phyloP scores from a whole-genome alignment of 805 yeast species.

The Cyberlindnera bimundalis region DNA sequence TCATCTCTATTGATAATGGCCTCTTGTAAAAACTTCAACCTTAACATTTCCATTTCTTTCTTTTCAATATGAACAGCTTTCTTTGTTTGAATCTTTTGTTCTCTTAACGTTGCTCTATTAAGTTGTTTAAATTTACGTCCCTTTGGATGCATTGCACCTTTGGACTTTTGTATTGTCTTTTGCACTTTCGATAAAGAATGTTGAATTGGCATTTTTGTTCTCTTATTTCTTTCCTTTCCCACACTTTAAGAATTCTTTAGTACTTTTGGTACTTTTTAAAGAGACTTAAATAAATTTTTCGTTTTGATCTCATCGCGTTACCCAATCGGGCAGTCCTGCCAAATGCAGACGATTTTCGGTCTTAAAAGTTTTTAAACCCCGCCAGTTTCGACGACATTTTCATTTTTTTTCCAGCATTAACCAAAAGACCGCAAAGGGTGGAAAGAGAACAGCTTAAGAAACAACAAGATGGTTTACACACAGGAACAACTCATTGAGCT shows the following conservation, averaged over 20 bases:
- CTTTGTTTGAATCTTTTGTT: constrained; percentile 59
- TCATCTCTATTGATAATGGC: constrained; percentile 43
- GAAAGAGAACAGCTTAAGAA: neutral
- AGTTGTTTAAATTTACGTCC: constrained; percentile 86
- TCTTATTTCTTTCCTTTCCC: neutral
- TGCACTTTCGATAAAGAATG: constrained; percentile 65
- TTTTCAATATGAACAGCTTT: constrained; percentile 56
- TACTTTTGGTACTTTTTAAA: no score
- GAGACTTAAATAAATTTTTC: neutral
- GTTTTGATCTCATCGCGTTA: no score
- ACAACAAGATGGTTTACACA: constrained; percentile 40
- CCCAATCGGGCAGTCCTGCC: no score
- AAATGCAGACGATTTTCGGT: no score
- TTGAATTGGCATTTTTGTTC: constrained; percentile 52
- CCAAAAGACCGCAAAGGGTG: neutral
- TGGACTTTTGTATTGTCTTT: constrained; percentile 52
- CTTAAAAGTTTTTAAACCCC: no score
- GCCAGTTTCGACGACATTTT: no score
- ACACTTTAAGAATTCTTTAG: no score
- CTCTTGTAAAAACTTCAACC: constrained; percentile 59
- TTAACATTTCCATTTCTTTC: constrained; percentile 55
- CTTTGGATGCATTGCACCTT: constrained; percentile 70
- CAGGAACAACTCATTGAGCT: constrained; percentile 63
- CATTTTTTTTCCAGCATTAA: no score
- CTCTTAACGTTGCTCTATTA: constrained; percentile 83